phyloP scores from a whole-genome alignment of 495 filamentous ascomycete genomes.

The Stereocaulon alpinum region DNA sequence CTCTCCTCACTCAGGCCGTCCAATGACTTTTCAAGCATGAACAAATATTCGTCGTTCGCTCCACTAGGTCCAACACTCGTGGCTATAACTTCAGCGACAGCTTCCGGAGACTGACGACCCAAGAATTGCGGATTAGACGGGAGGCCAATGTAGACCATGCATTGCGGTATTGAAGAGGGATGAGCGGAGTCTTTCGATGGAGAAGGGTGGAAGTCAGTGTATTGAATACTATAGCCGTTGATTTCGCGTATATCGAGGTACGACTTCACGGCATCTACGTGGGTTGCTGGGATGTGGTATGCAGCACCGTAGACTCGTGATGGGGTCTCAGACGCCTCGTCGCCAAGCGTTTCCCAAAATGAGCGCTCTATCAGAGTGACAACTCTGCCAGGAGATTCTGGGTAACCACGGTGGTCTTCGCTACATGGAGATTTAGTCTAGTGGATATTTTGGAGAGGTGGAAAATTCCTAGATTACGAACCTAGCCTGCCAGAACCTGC shows the following conservation, averaged over 20 bases:
- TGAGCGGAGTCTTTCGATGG: neutral
- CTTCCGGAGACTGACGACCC: conserved; percentile 66
- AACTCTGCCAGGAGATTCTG: conserved; percentile 75
- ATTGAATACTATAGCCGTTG: conserved; percentile 88
- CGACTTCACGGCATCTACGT: conserved; percentile 70
- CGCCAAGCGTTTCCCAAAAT: conserved; percentile 70
- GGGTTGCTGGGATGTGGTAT: conserved; percentile 68
- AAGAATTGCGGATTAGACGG: conserved; percentile 91
- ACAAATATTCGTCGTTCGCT: conserved; percentile 84
- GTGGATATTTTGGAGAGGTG: neutral
- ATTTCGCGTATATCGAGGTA: conserved; percentile 97
- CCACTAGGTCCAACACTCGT: conserved; percentile 73
- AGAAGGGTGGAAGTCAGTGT: conserved; percentile 53
- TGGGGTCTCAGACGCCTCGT: conserved; percentile 35
- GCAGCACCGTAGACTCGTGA: conserved; percentile 66
- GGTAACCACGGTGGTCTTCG: conserved; percentile 91
- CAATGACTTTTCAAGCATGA: conserved; percentile 67
- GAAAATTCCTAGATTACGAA: conserved; percentile 28
- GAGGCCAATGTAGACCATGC: conserved; percentile 89
- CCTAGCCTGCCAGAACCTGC: conserved; percentile 87
- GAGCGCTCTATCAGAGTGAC: conserved; percentile 79
- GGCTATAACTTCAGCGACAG: conserved; percentile 76
- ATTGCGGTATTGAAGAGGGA: conserved; percentile 32
- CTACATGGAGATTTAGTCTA: conserved; percentile 29
- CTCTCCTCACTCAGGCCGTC: conserved; percentile 61